These are phyloP conservation scores for Aspergillus diversus DNA, from an alignment of 495 filamentous ascomycete species.

Conservation along the genomic window DNA sequence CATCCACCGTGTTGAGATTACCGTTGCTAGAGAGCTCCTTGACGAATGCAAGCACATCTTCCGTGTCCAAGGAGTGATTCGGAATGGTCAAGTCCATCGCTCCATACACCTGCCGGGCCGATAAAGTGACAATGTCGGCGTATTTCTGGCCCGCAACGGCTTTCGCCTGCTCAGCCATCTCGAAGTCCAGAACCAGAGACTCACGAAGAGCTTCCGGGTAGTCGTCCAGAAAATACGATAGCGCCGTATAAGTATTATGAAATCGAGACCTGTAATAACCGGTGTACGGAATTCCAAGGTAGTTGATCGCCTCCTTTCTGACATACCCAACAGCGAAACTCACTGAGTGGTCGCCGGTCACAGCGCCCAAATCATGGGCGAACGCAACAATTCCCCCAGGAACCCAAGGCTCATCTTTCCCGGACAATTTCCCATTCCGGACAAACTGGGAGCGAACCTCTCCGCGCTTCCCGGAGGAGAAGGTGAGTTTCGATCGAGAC, in stretches of 20 bases:
- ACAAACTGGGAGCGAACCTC: slow-evolving; percentile 33
- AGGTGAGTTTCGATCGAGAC: slow-evolving; percentile 34
- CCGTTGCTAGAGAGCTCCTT: slow-evolving; percentile 58
- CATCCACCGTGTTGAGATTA: slow-evolving; percentile 57
- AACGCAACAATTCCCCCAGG: slow-evolving; percentile 39
- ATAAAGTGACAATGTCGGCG: slow-evolving; percentile 50
- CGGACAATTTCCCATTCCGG: slow-evolving; percentile 26
- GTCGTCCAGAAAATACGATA: slow-evolving; percentile 49
- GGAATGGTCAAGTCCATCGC: slow-evolving; percentile 52
- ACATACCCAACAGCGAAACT: slow-evolving; percentile 54
- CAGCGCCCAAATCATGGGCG: slow-evolving; percentile 46
- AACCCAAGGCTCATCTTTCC: slow-evolving; percentile 29
- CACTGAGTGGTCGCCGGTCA: slow-evolving; percentile 35
- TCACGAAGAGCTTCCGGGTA: slow-evolving; percentile 42
- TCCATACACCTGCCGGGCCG: slow-evolving; percentile 53
- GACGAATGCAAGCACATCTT: slow-evolving; percentile 50
- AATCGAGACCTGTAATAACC: slow-evolving; percentile 47
- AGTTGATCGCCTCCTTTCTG: slow-evolving; percentile 50
- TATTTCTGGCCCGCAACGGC: slow-evolving; percentile 46
- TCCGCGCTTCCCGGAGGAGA: slow-evolving; percentile 29
- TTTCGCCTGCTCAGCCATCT: slow-evolving; percentile 33
- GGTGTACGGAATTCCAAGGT: slow-evolving; percentile 48
- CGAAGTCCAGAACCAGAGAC: slow-evolving; percentile 38
- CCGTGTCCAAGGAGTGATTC: slow-evolving; percentile 43
- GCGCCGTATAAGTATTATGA: slow-evolving; percentile 34